Base-by-base conservation (phyloP, 768 basidiomycete genomes). In the Tylopilus sp. region DNA sequence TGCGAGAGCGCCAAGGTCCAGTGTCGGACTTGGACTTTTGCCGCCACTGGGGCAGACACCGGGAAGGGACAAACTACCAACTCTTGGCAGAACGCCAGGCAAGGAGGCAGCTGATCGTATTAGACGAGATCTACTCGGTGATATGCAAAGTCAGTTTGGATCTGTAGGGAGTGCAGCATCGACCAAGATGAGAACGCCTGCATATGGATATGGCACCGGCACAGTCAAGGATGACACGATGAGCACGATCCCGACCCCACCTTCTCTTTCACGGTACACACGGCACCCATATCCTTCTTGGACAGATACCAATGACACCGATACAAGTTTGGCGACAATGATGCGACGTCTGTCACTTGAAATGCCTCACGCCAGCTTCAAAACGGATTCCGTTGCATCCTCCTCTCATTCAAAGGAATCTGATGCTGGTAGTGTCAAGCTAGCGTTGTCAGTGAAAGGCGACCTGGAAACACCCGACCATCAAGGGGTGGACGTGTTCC, bases 21-120 rank as follows among this genome's bases (percentile, higher is more conserved):
- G 68, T 8, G 42, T 64, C 6, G 67, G 68, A 21, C 59, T 68
- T 0, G 68, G 67, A 9, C 63, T 71, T 18, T 58, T 64, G 36
- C 74, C 69, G 10, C 65, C 68, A 18, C 61, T 79, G 11, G 78
- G 80, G 1, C 78, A 80, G 42, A 91, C 91, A 4, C 91, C 91
- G 5, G 78, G 76, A 23, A 84, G 79, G 62, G 82, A 83, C 33
- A 39, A 60, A 15, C 50, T 64, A 3, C 75, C 74, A 7, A 66
- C 66, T 25, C 59, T 81, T 6, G 78, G 80, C 0, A 78, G 81
- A 53, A 91, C 91, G 3, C 91, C 91, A 0, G 77, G 75, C 26
- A 85, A 79, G 61, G 81, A 83, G 52, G 90, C 88, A 4, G 87
- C 86, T 1, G 73, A 78, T 11, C 76, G 85, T 13, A 88, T 92